A percentile compares a stretch with the other conserved stretches of the same genome.
These are phyloP conservation scores for Mycosphaerella sp. DNA, from an alignment of 2,329 filamentous ascomycete genomes.

Conservation along the genomic window DNA sequence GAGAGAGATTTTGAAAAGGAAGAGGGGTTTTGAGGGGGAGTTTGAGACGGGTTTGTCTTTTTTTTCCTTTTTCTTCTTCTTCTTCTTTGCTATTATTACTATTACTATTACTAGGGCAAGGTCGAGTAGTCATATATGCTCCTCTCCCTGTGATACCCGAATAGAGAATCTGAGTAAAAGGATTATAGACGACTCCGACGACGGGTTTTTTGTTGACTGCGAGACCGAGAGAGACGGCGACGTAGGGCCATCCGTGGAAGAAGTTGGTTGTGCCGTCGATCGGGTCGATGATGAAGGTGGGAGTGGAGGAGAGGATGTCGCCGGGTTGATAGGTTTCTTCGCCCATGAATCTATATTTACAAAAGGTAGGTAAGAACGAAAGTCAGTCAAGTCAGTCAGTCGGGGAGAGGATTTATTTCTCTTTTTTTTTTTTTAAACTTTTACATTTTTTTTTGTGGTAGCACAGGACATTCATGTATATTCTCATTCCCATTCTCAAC, in stretches of 20 bases:
- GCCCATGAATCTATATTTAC: constrained; percentile 54
- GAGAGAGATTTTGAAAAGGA: constrained; percentile 54
- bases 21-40: constrained; percentile 43
- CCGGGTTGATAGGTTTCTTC: constrained; percentile 71
- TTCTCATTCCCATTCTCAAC: too few relatives aligned
- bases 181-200: constrained; percentile 75
- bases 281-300: constrained; percentile 75
- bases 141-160: constrained; percentile 63
- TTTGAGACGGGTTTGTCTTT: neutral
- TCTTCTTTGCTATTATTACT: too few relatives aligned
- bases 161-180: constrained; percentile 63
- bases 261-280: constrained; percentile 82
- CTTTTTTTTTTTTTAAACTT: too few relatives aligned
- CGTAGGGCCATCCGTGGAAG: constrained; percentile 66
- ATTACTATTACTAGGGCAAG: constrained; percentile 26
- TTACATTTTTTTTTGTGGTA: too few relatives aligned
- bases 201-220: constrained; percentile 55
- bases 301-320: constrained; percentile 53
- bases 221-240: constrained; percentile 71
- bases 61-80: too few relatives aligned
- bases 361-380: too few relatives aligned
- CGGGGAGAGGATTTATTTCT: too few relatives aligned
- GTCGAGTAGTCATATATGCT: constrained; percentile 43
- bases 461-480: too few relatives aligned
- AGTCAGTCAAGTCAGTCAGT: too few relatives aligned